Percentiles rank a stretch among this genome's conserved stretches.
Conservation (phyloP, 805 yeast genomes). For the Metschnikowia santaceciliae region DNA sequence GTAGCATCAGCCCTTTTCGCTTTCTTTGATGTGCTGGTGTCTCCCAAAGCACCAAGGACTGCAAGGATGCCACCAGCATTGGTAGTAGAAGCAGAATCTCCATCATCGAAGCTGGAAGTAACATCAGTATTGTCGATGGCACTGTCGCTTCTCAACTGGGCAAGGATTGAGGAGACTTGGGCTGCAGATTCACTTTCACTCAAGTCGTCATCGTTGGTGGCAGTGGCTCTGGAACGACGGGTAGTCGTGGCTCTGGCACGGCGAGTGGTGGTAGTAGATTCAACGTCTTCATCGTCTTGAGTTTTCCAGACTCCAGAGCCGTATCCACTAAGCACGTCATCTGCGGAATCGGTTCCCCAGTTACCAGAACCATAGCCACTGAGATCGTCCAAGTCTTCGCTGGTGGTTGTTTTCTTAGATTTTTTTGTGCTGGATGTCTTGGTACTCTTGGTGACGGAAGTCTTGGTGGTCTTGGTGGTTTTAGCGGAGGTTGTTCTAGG, state of each 20-base stretch:
- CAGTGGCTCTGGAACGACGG: not conserved
- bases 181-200: conserved; percentile 5
- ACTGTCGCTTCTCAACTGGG: conserved; percentile 9
- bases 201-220: not conserved
- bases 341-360: not conserved
- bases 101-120: not conserved
- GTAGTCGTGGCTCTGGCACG: not conserved
- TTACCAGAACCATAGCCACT: not conserved
- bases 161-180: conserved; percentile 15
- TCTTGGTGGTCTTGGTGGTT: not conserved
- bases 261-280: not conserved
- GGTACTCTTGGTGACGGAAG: not conserved
- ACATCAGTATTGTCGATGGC: not conserved
- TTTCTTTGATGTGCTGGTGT: conserved; percentile 2
- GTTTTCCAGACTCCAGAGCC: conserved; percentile 3
- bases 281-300: not conserved
- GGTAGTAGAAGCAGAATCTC: not conserved
- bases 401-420: not conserved
- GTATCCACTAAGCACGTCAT: conserved; percentile 1
- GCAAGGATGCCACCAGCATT: conserved; percentile 1
- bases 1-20: conserved; percentile 3
- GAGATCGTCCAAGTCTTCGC: not conserved
- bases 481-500: conserved; percentile 8
- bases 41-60: conserved; percentile 8
- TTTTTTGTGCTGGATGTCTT: not conserved